Percentiles rank a stretch among this genome's conserved stretches.
phyloP scores from a whole-genome alignment of 1,139 yeast species.

The Geotrichum fermentans region DNA sequence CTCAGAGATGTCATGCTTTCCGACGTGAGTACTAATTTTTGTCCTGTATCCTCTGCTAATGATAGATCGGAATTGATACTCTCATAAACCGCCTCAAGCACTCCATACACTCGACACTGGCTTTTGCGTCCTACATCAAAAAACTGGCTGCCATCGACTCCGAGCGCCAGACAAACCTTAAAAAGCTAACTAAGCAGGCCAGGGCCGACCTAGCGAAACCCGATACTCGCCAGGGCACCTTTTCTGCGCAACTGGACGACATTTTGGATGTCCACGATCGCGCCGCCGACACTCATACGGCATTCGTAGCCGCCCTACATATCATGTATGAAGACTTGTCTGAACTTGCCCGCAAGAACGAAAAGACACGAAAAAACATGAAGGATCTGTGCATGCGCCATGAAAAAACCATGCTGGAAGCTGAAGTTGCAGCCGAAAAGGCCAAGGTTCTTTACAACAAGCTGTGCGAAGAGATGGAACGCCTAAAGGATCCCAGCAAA shows the following conservation, averaged over 20 bases:
- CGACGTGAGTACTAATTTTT: conserved; percentile 37
- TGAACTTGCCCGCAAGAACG: conserved; percentile 65
- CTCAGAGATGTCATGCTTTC: conserved; percentile 49
- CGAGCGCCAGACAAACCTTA: conserved; percentile 68
- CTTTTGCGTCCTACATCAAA: conserved; percentile 70
- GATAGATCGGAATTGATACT: conserved; percentile 48
- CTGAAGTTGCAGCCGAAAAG: conserved; percentile 80
- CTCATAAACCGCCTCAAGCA: conserved; percentile 71
- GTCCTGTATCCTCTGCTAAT: background rate
- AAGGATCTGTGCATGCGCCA: conserved; percentile 79
- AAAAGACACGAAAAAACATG: conserved; percentile 63
- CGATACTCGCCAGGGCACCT: conserved; percentile 59
- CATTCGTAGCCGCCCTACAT: conserved; percentile 73
- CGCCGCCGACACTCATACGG: conserved; percentile 62
- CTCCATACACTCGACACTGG: conserved; percentile 76
- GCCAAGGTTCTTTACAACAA: conserved; percentile 78
- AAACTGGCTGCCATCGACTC: conserved; percentile 76
- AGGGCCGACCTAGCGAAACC: conserved; percentile 48
- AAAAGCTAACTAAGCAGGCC: conserved; percentile 58
- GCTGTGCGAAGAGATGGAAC: conserved; percentile 81
- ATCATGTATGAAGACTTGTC: conserved; percentile 81
- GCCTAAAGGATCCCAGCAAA: conserved; percentile 78
- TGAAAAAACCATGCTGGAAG: conserved; percentile 79
- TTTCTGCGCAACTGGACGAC: conserved; percentile 59
- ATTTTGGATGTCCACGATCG: conserved; percentile 76